phyloP scores from a whole-genome alignment of 192 early-diverging fungal species.

The Coemansia sp. region DNA sequence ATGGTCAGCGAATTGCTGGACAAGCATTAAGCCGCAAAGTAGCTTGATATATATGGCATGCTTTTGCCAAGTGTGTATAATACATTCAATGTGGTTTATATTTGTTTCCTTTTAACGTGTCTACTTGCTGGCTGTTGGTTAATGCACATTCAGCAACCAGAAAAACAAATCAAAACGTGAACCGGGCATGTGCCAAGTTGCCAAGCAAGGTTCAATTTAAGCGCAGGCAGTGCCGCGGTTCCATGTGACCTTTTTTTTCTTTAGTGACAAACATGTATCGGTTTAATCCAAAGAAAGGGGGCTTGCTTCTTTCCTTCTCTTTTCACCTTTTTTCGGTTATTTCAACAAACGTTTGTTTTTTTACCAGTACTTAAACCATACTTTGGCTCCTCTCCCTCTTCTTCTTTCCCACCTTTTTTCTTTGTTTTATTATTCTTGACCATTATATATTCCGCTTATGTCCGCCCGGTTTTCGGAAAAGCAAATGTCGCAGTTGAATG shows the following conservation, averaged over 20 bases:
- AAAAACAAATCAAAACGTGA: too few species aligned
- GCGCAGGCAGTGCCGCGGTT: background rate
- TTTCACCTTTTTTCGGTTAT: background rate
- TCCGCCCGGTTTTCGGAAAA: constrained; percentile 16
- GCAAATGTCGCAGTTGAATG: constrained; percentile 28
- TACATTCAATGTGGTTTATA: background rate
- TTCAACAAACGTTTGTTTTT: constrained; percentile 1
- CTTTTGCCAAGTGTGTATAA: background rate
- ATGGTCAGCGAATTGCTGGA: constrained; percentile 56
- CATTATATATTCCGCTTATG: constrained; percentile 13
- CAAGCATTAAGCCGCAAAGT: constrained; percentile 15
- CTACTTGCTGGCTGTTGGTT: too few species aligned
- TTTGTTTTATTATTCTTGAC: constrained; percentile 5
- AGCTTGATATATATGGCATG: too few species aligned
- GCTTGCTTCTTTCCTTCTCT: background rate
- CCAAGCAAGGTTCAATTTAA: background rate
- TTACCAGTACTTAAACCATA: background rate
- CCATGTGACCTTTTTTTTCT: too few species aligned
- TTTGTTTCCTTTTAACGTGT: too few species aligned
- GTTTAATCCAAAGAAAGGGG: background rate
- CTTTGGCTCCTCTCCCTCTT: background rate
- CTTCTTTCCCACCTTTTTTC: background rate
- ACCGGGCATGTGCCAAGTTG: background rate
- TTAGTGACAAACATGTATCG: too few species aligned
- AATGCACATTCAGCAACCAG: too few species aligned